Percentiles rank a stretch among this genome's conserved stretches.
Conservation (phyloP, 768 basidiomycete species). For the Trametes cingulata region DNA sequence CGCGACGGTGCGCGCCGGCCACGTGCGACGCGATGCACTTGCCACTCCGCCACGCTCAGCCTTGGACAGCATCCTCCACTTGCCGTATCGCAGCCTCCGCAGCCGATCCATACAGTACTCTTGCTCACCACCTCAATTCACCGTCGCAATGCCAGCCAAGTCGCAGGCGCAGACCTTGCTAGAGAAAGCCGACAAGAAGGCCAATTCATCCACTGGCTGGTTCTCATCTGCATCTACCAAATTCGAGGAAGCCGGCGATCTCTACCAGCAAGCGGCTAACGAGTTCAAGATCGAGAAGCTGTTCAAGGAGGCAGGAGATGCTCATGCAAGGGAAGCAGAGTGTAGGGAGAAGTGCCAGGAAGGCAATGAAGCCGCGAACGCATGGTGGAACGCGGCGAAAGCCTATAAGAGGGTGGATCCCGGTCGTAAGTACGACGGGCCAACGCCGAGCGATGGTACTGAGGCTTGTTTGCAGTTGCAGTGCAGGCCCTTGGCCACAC, state of each 20-base stretch:
- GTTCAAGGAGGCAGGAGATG: slow-evolving; percentile 90
- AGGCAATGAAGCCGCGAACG: slow-evolving; percentile 92
- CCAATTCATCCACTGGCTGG: slow-evolving; percentile 80
- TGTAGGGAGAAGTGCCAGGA: slow-evolving; percentile 90
- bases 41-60: slow-evolving; percentile 4
- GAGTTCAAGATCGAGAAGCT: slow-evolving; percentile 89
- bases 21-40: slow-evolving; percentile 19
- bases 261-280: slow-evolving; percentile 94
- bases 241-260: slow-evolving; percentile 94
- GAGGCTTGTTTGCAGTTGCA: slow-evolving; percentile 59
- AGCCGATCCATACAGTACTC: not conserved
- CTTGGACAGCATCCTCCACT: not conserved
- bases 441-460: not conserved
- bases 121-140: not conserved
- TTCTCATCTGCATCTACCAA: slow-evolving; percentile 83
- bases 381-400: slow-evolving; percentile 98
- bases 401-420: slow-evolving; percentile 88
- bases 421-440: slow-evolving; percentile 57
- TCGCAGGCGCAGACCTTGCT: slow-evolving; percentile 75
- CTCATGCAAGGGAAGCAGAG: slow-evolving; percentile 92
- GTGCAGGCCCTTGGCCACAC: slow-evolving; percentile 85
- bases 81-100: not conserved
- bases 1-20: slow-evolving; percentile 17
- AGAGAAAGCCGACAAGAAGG: slow-evolving; percentile 93
- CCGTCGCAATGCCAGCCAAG: slow-evolving; percentile 60